These are phyloP conservation scores for Chenopodium formosanum DNA, from an alignment of 148 eudicot genomes.

Conservation along the genomic window DNA sequence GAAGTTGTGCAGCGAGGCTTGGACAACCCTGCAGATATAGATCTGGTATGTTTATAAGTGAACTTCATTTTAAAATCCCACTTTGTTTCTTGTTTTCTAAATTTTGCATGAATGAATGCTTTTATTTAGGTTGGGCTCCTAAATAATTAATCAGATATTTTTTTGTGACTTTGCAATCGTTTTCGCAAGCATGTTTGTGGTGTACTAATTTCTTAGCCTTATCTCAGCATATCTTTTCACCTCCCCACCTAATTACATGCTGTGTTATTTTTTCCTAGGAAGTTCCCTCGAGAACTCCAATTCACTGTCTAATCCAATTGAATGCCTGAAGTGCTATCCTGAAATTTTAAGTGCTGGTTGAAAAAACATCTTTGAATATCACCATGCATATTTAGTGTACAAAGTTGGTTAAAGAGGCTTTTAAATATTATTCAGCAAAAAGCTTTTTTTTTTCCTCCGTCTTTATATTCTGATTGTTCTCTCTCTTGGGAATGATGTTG, in stretches of 20 bases:
- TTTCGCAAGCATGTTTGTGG: neutral
- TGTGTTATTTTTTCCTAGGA: too few relatives aligned
- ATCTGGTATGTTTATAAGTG: slow-evolving; percentile 58
- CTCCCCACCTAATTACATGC: neutral
- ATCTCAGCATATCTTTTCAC: too few relatives aligned
- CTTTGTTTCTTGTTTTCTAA: slow-evolving; percentile 11
- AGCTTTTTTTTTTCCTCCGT: too few relatives aligned
- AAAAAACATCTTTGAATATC: too few relatives aligned
- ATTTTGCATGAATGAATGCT: neutral
- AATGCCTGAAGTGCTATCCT: too few relatives aligned
- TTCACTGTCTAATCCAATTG: too few relatives aligned
- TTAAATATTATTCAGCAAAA: neutral
- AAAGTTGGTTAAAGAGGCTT: neutral
- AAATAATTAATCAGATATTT: neutral
- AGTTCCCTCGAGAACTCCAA: too few relatives aligned
- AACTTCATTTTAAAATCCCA: neutral
- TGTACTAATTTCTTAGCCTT: too few relatives aligned
- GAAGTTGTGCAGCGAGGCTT: slow-evolving; percentile 71
- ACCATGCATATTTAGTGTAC: neutral
- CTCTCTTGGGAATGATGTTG: neutral
- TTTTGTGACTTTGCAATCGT: neutral
- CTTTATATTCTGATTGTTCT: neutral
- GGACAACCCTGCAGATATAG: slow-evolving; percentile 64
- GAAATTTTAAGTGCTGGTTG: too few relatives aligned
- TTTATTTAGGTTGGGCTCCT: neutral